phyloP scores from a whole-genome alignment of 768 basidiomycete genomes.

The Mycena galericulata region DNA sequence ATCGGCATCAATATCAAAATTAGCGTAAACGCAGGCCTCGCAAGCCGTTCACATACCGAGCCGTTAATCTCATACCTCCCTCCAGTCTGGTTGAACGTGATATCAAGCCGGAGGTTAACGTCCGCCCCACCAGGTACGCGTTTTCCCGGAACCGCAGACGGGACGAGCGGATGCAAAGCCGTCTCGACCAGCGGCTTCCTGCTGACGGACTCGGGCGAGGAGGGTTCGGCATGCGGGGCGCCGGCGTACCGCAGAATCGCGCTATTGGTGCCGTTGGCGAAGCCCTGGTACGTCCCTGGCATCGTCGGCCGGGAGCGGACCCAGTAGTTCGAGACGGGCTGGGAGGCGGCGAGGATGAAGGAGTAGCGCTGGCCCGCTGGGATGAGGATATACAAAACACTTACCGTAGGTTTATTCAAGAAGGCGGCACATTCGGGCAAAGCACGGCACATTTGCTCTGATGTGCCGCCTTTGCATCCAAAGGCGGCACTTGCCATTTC shows the following conservation, averaged over 20 bases:
- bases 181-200: not conserved
- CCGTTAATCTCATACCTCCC: constrained; percentile 3
- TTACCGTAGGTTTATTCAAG: too few relatives aligned
- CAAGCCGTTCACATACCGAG: not conserved
- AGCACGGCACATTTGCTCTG: too few relatives aligned
- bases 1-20: not conserved
- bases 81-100: constrained; percentile 3
- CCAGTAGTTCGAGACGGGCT: not conserved
- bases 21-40: not conserved
- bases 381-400: too few relatives aligned
- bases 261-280: constrained; percentile 1
- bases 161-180: constrained; percentile 45
- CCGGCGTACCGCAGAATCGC: constrained; percentile 3
- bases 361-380: not conserved
- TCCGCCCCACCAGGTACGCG: constrained; percentile 33
- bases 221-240: not conserved
- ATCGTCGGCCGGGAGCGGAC: not conserved
- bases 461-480: too few relatives aligned
- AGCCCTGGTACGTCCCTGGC: not conserved
- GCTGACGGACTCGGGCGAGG: not conserved
- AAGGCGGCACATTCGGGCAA: too few relatives aligned
- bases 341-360: not conserved
- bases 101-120: constrained; percentile 10
- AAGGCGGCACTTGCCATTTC: too few relatives aligned
- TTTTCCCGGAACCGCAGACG: constrained; percentile 45